phyloP scores from a whole-genome alignment of 2,329 filamentous ascomycete genomes.

The Knufia fluminis region DNA sequence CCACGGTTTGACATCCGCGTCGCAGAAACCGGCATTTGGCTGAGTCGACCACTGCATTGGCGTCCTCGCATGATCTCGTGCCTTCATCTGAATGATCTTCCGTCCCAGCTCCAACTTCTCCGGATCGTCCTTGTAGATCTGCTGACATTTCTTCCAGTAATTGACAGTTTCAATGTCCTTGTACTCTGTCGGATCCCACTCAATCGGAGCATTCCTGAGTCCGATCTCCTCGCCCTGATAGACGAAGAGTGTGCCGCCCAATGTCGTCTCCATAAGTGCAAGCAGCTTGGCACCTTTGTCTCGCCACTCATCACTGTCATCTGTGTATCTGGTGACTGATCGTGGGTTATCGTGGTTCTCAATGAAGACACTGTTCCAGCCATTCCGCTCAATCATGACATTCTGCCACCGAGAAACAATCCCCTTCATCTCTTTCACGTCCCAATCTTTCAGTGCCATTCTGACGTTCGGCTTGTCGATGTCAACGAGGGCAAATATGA shows the following conservation, averaged over 20 bases:
- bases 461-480: constrained; percentile 26
- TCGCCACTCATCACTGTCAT: constrained; percentile 38
- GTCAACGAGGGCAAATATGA: constrained; percentile 32
- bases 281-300: constrained; percentile 40
- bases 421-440: constrained; percentile 33
- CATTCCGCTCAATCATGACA: constrained; percentile 40
- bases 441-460: constrained; percentile 30
- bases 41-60: constrained; percentile 23
- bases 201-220: constrained; percentile 53
- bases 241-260: constrained; percentile 55
- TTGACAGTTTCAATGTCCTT: constrained; percentile 56
- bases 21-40: constrained; percentile 22
- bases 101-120: constrained; percentile 22
- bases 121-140: constrained; percentile 21
- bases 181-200: constrained; percentile 56
- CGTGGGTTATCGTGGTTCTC: constrained; percentile 48
- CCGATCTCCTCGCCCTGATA: constrained; percentile 63
- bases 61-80: constrained; percentile 26
- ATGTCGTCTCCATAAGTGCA: constrained; percentile 34
- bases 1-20: constrained; percentile 38
- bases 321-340: constrained; percentile 40
- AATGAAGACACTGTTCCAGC: constrained; percentile 44
- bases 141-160: constrained; percentile 41
- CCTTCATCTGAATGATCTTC: constrained; percentile 26
- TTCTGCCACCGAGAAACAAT: constrained; percentile 39